Evolutionary conservation across 345 rosid species (phyloP), one percentile per base, ranked within the genome.

Genomic region (Euclidium syriacum): DNA sequence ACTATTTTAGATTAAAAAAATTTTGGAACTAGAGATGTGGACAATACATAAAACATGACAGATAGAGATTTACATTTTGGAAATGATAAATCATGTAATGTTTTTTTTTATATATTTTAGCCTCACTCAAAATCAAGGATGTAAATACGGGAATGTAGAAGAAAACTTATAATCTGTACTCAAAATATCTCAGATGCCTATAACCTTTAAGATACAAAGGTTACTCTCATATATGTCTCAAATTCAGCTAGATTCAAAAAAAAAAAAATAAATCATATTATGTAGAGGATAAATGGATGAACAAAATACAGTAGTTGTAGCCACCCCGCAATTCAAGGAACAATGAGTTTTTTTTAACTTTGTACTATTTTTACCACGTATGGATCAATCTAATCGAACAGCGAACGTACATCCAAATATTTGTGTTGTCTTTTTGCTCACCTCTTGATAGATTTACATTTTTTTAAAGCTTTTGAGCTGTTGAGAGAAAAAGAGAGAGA

Each of bases 401-500:
- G 58, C 16, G 14, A 47, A 70, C 64, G 25, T 62, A 52, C 62
- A 70, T 54, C 63, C 68, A 62, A 62, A 62, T 43, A 16, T 27
- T 1, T 10, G 11, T 35, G 27, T 38, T 70, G 68, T 62, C 57
- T 70, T 38, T 51, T 16, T 46, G 27, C 24, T 29, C 52, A 52
- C 62, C 43, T 70, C 74, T 61, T 62, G 53, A 39, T 61, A n/a
- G n/a, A n/a, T n/a, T n/a, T n/a, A n/a, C n/a, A 44, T 53, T 15
- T 61, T 62, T 2, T 40, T 29, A 35, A 30, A 58, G 23, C 32
- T 39, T 38, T 24, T 70, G 62, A 55, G 70, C 64, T 70, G 74
- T 62, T 47, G 52, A 62, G 26, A 38, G 49, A 36, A 26, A 36
- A n/a, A 26, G 65, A 39, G 49, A 48, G 33, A 29, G 33, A 36